Evolutionary conservation across 441 rosid species (phyloP).

Genomic region (Syzygium syzygioides): DNA sequence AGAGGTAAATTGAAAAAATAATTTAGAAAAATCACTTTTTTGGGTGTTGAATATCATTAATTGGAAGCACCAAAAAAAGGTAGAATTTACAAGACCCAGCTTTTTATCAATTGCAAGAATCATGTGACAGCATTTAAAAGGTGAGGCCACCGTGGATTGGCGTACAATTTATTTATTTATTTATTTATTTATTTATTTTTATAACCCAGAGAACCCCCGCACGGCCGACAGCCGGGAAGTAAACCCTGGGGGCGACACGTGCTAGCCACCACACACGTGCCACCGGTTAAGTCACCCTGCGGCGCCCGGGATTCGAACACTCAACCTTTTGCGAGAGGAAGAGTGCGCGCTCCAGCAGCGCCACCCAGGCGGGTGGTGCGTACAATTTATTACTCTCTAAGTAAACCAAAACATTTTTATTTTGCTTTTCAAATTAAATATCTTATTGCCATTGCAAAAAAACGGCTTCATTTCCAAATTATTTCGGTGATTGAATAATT

Average conservation of each 20-base stretch:
- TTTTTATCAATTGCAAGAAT: conserved; percentile 14
- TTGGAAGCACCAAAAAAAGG: conserved; percentile 22
- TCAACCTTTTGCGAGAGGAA: too few species aligned
- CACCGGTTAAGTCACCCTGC: too few species aligned
- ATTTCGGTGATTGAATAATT: background rate
- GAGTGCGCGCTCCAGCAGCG: too few species aligned
- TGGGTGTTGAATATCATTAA: conserved; percentile 23
- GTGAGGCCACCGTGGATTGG: background rate
- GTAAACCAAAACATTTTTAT: background rate
- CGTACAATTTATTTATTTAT: too few species aligned
- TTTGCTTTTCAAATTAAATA: background rate
- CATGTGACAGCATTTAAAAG: conserved; percentile 39
- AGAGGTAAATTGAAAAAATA: background rate
- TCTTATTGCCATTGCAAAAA: background rate
- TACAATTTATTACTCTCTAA: background rate
- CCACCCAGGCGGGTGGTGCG: too few species aligned
- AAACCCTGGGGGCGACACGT: too few species aligned
- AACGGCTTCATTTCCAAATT: background rate
- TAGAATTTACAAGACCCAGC: background rate
- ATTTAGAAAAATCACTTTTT: background rate
- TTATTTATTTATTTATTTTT: too few species aligned
- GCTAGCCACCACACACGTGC: too few species aligned
- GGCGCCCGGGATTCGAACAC: too few species aligned
- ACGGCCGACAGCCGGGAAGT: too few species aligned
- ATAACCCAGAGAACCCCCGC: too few species aligned